Conservation (phyloP, 129 eudicot genomes). For the Pseudognaphalium luteoalbum region DNA sequence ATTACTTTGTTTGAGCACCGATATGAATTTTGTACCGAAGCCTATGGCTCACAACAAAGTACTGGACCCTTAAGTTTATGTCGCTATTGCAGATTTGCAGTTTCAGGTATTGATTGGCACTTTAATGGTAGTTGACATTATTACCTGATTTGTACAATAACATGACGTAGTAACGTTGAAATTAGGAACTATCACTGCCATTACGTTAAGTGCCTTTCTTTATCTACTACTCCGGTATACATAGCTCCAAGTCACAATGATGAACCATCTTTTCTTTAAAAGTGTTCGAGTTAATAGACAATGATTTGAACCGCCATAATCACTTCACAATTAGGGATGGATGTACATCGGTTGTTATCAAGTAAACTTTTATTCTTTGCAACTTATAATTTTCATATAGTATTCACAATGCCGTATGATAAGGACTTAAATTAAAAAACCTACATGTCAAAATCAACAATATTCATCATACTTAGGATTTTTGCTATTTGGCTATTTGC, state of each 20-base stretch:
- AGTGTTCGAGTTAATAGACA: background rate
- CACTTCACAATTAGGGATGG: background rate
- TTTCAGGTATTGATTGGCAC: conserved; percentile 8
- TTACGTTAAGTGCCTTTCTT: background rate
- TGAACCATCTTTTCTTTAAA: background rate
- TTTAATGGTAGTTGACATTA: background rate
- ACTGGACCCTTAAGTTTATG: background rate
- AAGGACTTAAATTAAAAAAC: too few species aligned
- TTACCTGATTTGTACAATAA: background rate
- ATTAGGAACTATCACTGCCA: background rate
- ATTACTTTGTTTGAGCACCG: background rate
- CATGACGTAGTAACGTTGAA: background rate
- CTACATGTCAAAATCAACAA: background rate
- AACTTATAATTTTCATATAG: too few species aligned
- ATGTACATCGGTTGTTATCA: background rate
- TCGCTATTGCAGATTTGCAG: background rate
- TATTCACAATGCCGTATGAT: too few species aligned
- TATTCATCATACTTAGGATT: too few species aligned
- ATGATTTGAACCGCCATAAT: background rate
- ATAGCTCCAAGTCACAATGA: background rate
- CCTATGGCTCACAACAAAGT: background rate
- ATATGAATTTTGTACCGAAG: conserved; percentile 1
- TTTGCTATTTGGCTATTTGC: too few species aligned
- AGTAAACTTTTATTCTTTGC: too few species aligned
- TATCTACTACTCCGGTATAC: background rate